A percentile compares a stretch with the other conserved stretches of the same genome.
Evolutionary conservation across 208 protist species (phyloP).

Genomic region (Acanthamoeba culbertsoni): DNA sequence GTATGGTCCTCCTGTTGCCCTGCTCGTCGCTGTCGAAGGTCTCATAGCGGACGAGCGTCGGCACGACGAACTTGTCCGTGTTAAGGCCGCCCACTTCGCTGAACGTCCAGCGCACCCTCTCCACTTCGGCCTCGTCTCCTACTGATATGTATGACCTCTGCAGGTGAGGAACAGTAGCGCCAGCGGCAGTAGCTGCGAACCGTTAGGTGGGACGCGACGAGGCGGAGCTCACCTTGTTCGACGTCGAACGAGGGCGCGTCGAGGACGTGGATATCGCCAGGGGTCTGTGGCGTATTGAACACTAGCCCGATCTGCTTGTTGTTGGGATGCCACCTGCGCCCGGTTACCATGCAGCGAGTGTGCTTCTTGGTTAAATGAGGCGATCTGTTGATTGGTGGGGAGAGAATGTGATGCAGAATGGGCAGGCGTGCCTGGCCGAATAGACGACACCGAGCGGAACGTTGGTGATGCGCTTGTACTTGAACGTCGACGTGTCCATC

Average conservation of each 20-base stretch:
- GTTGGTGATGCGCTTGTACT: neutral
- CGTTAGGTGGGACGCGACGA: neutral
- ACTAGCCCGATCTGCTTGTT: neutral
- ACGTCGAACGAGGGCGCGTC: neutral
- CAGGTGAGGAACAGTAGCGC: neutral
- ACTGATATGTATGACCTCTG: neutral
- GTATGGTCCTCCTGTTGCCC: neutral
- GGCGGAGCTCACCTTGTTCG: neutral
- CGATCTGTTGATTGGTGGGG: neutral
- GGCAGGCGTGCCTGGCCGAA: neutral
- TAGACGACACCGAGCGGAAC: neutral
- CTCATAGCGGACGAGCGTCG: neutral
- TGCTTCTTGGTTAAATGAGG: neutral
- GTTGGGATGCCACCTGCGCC: slow-evolving; percentile 6
- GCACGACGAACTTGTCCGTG: slow-evolving; percentile 2
- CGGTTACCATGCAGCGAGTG: neutral
- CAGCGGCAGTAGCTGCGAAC: neutral
- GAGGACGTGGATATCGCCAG: neutral
- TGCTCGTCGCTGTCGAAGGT: neutral
- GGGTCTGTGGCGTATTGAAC: slow-evolving; percentile 10
- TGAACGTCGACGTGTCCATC: neutral
- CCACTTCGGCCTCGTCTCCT: neutral
- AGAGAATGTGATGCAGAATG: neutral
- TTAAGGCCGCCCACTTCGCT: slow-evolving; percentile 44
- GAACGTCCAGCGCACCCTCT: slow-evolving; percentile 11